Percentiles rank a stretch among this genome's conserved stretches.
phyloP scores from a whole-genome alignment of 2,329 filamentous ascomycete genomes.

The Aureobasidium pullulans region DNA sequence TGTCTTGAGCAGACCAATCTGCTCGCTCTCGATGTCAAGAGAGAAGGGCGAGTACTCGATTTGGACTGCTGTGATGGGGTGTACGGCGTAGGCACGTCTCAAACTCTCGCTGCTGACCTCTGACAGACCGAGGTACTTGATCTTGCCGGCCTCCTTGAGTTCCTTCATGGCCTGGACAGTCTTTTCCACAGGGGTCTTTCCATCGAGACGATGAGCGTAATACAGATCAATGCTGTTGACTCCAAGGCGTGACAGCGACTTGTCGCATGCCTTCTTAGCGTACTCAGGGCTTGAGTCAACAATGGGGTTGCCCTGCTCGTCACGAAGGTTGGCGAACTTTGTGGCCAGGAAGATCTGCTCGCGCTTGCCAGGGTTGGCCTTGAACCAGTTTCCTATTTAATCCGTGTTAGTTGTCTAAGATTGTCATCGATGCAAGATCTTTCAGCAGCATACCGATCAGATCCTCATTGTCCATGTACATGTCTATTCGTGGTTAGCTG shows the following conservation, averaged over 20 bases:
- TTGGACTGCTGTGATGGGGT: slow-evolving; percentile 47
- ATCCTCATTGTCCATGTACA: slow-evolving; percentile 38
- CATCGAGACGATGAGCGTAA: slow-evolving; percentile 39
- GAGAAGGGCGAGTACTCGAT: slow-evolving; percentile 48
- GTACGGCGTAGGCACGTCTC: slow-evolving; percentile 41
- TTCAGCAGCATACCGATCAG: slow-evolving; percentile 32
- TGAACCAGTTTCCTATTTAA: slow-evolving; percentile 28
- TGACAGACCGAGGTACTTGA: slow-evolving; percentile 45
- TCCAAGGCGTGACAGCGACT: slow-evolving; percentile 33
- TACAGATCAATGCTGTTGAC: slow-evolving; percentile 36
- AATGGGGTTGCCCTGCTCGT: slow-evolving; percentile 30
- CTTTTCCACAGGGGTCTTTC: slow-evolving; percentile 37
- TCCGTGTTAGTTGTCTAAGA: not conserved
- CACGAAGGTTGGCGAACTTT: slow-evolving; percentile 43
- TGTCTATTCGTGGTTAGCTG: slow-evolving; percentile 42
- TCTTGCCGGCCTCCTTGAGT: slow-evolving; percentile 46
- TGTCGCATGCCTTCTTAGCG: slow-evolving; percentile 31
- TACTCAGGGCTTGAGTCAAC: slow-evolving; percentile 38
- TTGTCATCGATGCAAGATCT: not conserved
- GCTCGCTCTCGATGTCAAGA: slow-evolving; percentile 51
- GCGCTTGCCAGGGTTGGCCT: slow-evolving; percentile 39
- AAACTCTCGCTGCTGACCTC: slow-evolving; percentile 44
- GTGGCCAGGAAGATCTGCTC: slow-evolving; percentile 45
- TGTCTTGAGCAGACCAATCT: slow-evolving; percentile 45
- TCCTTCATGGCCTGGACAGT: slow-evolving; percentile 38